These are phyloP conservation scores for Suillus brevipes DNA, from an alignment of 768 basidiomycete species.

Conservation along the genomic window DNA sequence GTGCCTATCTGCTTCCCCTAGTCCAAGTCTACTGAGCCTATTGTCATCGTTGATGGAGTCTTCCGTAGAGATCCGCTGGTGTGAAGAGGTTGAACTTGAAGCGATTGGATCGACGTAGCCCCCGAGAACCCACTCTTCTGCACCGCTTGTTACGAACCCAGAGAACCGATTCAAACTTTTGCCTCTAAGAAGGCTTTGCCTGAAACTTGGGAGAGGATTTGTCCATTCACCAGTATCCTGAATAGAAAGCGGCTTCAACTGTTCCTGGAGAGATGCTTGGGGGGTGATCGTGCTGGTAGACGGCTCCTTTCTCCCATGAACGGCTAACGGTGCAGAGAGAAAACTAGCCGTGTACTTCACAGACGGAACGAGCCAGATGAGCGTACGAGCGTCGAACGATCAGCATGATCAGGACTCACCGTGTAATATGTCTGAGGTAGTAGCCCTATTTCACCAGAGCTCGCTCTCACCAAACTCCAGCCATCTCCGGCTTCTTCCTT, in stretches of 20 bases:
- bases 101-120: slow-evolving; percentile 41
- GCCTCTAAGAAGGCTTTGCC: slow-evolving; percentile 70
- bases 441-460: slow-evolving; percentile 62
- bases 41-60: slow-evolving; percentile 44
- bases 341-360: slow-evolving; percentile 70
- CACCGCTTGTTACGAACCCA: slow-evolving; percentile 82
- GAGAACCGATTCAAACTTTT: slow-evolving; percentile 85
- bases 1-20: slow-evolving; percentile 65
- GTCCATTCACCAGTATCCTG: slow-evolving; percentile 73
- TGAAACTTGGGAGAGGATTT: slow-evolving; percentile 62
- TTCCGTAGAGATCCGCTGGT: slow-evolving; percentile 28
- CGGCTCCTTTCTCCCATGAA: slow-evolving; percentile 28
- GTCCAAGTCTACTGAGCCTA: slow-evolving; percentile 40
- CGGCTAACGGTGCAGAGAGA: slow-evolving; percentile 45
- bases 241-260: slow-evolving; percentile 39
- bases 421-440: slow-evolving; percentile 74
- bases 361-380: not conserved
- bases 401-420: slow-evolving; percentile 41
- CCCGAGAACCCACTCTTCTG: slow-evolving; percentile 80
- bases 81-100: slow-evolving; percentile 21
- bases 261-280: slow-evolving; percentile 34
- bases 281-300: slow-evolving; percentile 54
- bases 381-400: not conserved
- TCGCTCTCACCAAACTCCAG: slow-evolving; percentile 72
- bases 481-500: slow-evolving; percentile 74